Evolutionary conservation across 2,329 filamentous ascomycete species (phyloP).

Genomic region (Cyphellophora attinorum): DNA sequence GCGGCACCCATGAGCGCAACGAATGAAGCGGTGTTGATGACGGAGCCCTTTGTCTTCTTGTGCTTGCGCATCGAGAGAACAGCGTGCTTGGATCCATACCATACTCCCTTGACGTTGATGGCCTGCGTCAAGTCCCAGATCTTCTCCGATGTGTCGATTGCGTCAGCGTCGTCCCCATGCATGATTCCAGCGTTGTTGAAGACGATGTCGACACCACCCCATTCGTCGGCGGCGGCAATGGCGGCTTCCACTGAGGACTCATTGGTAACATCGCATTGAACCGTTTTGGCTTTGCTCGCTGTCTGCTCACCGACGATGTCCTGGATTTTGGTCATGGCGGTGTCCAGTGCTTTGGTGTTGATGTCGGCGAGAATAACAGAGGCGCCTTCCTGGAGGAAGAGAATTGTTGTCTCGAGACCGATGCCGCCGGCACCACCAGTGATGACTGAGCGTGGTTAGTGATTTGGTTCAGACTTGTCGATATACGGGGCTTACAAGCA

Average conservation of each 20-base stretch:
- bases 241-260: slow-evolving; percentile 68
- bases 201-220: slow-evolving; percentile 82
- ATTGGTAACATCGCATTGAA: slow-evolving; percentile 79
- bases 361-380: slow-evolving; percentile 80
- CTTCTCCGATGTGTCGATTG: slow-evolving; percentile 72
- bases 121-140: slow-evolving; percentile 91
- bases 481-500: slow-evolving; percentile 46
- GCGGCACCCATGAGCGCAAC: slow-evolving; percentile 19
- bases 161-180: slow-evolving; percentile 73
- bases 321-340: slow-evolving; percentile 64
- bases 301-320: slow-evolving; percentile 55
- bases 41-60: slow-evolving; percentile 62
- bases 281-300: slow-evolving; percentile 26
- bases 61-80: slow-evolving; percentile 70
- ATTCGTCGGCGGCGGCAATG: slow-evolving; percentile 65
- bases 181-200: slow-evolving; percentile 99
- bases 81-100: slow-evolving; percentile 90
- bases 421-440: slow-evolving; percentile 57
- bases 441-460: too few relatives aligned
- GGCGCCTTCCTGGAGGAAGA: slow-evolving; percentile 82
- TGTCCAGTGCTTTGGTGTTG: slow-evolving; percentile 66
- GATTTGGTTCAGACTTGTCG: too few relatives aligned
- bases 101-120: slow-evolving; percentile 98
- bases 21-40: slow-evolving; percentile 20
- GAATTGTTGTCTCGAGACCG: slow-evolving; percentile 81